Evolutionary conservation across 169 alveolate species (phyloP).

Genomic region (Cryptosporidium parvum): DNA sequence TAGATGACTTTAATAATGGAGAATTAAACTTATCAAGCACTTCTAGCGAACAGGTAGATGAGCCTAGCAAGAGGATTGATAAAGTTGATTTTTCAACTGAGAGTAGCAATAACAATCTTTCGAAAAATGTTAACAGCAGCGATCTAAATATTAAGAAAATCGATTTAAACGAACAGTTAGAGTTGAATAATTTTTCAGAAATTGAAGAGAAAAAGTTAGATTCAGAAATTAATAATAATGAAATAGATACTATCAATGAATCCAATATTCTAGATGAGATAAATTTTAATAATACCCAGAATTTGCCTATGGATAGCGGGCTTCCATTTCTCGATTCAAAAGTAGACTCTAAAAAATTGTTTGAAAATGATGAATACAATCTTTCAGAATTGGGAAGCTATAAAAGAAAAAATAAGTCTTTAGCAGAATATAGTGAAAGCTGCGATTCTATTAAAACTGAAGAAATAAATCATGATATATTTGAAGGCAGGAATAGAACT

Average conservation of each 20-base stretch:
- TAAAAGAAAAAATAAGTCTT: not conserved
- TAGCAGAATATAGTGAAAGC: not conserved
- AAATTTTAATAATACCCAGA: not conserved
- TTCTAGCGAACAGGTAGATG: not conserved
- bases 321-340: not conserved
- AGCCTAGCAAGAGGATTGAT: not conserved
- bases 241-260: not conserved
- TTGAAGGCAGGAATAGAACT: not conserved
- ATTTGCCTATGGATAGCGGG: not conserved
- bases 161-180: not conserved
- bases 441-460: not conserved
- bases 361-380: conserved; percentile 3
- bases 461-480: not conserved
- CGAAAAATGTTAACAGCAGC: not conserved
- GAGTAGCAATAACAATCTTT: not conserved
- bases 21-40: not conserved
- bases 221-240: not conserved
- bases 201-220: not conserved
- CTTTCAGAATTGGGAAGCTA: conserved; percentile 12
- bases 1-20: not conserved
- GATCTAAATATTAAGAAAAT: not conserved
- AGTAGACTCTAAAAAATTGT: not conserved
- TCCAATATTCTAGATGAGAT: not conserved
- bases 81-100: not conserved
- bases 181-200: not conserved